phyloP scores from a whole-genome alignment of 305 asterid species.

The Euphrasia arctica region DNA sequence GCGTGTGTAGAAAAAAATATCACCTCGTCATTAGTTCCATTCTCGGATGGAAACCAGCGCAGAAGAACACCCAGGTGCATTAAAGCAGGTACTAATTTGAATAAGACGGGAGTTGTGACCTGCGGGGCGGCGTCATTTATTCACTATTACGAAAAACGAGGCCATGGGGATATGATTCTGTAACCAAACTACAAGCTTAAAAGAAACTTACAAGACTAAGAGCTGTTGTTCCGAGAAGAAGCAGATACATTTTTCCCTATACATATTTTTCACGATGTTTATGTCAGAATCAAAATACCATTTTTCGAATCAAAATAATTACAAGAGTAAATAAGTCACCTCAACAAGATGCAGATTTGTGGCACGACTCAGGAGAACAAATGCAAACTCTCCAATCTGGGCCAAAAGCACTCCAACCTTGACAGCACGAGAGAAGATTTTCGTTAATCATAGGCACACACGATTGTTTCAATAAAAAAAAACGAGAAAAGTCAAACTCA shows the following conservation, averaged over 20 bases:
- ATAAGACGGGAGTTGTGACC: conserved; percentile 92
- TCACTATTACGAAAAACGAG: conserved; percentile 15
- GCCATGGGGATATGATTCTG: background rate
- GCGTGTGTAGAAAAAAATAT: conserved; percentile 12
- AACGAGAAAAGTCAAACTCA: conserved; percentile 39
- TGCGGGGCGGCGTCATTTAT: conserved; percentile 27
- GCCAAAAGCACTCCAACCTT: conserved; percentile 92
- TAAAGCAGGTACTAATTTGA: conserved; percentile 81
- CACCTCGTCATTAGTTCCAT: conserved; percentile 54
- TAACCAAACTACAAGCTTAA: conserved; percentile 7
- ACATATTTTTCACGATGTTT: conserved; percentile 18
- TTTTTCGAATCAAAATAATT: background rate
- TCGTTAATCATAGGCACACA: conserved; percentile 23
- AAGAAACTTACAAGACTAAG: conserved; percentile 75
- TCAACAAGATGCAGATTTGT: conserved; percentile 80
- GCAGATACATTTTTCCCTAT: conserved; percentile 94
- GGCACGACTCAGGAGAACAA: conserved; percentile 94
- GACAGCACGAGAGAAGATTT: conserved; percentile 18
- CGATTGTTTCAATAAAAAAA: conserved; percentile 8
- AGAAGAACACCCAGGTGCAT: conserved; percentile 78
- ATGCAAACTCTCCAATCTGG: conserved; percentile 98
- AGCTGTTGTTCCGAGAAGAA: conserved; percentile 97
- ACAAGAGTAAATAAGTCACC: conserved; percentile 42
- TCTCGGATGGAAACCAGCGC: conserved; percentile 89
- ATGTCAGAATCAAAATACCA: conserved; percentile 10